A percentile compares a stretch with the other conserved stretches of the same genome.
These are phyloP conservation scores for Yarrowia osloensis DNA, from an alignment of 805 yeast genomes.

Conservation along the genomic window DNA sequence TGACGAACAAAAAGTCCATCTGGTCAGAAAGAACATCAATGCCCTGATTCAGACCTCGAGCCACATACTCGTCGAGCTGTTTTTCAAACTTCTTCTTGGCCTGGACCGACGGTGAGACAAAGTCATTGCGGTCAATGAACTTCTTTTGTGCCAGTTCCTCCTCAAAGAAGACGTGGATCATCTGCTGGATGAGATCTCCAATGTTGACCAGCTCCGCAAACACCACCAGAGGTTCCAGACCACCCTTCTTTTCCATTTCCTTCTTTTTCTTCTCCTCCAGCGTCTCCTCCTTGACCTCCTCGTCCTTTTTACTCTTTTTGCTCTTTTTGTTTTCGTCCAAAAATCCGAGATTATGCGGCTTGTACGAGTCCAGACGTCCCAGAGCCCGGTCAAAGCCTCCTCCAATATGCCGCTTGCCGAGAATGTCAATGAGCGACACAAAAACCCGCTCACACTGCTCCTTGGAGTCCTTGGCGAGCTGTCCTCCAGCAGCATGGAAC, in stretches of 20 bases:
- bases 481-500: constrained; percentile 45
- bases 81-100: constrained; percentile 80
- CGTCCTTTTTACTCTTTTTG: constrained; percentile 22
- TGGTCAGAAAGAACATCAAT: constrained; percentile 85
- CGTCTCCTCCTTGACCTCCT: constrained; percentile 25
- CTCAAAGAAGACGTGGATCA: constrained; percentile 86
- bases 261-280: background rate
- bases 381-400: constrained; percentile 85
- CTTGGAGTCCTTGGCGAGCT: constrained; percentile 45
- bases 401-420: constrained; percentile 75
- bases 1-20: constrained; percentile 61
- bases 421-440: constrained; percentile 58
- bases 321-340: constrained; percentile 20
- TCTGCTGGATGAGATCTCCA: constrained; percentile 89
- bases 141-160: constrained; percentile 65
- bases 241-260: constrained; percentile 32
- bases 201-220: constrained; percentile 90
- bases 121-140: constrained; percentile 73
- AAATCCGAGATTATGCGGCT: constrained; percentile 49
- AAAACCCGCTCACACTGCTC: constrained; percentile 64
- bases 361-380: constrained; percentile 64
- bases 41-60: constrained; percentile 90
- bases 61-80: constrained; percentile 82
- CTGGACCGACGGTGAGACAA: constrained; percentile 73
- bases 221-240: constrained; percentile 74